Conservation (phyloP, 148 eudicot species). For the Chenopodium quinoa region DNA sequence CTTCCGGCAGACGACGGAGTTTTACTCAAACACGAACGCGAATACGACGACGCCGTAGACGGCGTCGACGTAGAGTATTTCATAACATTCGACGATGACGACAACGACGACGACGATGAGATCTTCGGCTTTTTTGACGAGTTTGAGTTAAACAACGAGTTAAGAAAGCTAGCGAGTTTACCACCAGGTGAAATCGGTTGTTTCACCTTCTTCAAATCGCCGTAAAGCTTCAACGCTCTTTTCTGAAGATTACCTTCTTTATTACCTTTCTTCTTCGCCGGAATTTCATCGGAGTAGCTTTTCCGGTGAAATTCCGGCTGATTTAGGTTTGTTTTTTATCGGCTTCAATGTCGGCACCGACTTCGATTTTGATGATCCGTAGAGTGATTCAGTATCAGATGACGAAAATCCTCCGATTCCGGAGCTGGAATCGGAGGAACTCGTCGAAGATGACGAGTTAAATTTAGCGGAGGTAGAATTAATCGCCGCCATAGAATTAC, state of each 20-base stretch:
- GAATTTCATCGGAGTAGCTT: conserved; percentile 39
- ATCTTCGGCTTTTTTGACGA: conserved; percentile 41
- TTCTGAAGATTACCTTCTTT: conserved; percentile 27
- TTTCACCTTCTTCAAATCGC: conserved; percentile 74
- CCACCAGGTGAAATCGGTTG: conserved; percentile 92
- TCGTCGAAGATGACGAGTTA: conserved; percentile 27
- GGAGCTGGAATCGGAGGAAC: conserved; percentile 36
- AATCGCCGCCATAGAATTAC: conserved; percentile 7
- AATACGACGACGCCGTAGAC: conserved; percentile 33
- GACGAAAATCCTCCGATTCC: conserved; percentile 31
- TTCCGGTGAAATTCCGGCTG: conserved; percentile 29
- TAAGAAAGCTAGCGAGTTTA: conserved; percentile 65
- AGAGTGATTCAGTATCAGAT: conserved; percentile 30
- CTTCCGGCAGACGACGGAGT: conserved; percentile 38
- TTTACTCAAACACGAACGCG: conserved; percentile 41
- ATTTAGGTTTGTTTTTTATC: conserved; percentile 18
- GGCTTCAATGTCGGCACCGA: conserved; percentile 18
- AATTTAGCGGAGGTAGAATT: neutral
- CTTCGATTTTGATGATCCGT: conserved; percentile 18
- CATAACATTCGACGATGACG: neutral
- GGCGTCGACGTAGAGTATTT: conserved; percentile 12
- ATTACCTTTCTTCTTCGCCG: conserved; percentile 18
- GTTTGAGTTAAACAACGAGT: conserved; percentile 55
- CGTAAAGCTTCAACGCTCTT: conserved; percentile 72
- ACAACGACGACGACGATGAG: conserved; percentile 5